Evolutionary conservation across 768 basidiomycete genomes (phyloP).

Genomic region (Pleurotus salmoneostramineus): DNA sequence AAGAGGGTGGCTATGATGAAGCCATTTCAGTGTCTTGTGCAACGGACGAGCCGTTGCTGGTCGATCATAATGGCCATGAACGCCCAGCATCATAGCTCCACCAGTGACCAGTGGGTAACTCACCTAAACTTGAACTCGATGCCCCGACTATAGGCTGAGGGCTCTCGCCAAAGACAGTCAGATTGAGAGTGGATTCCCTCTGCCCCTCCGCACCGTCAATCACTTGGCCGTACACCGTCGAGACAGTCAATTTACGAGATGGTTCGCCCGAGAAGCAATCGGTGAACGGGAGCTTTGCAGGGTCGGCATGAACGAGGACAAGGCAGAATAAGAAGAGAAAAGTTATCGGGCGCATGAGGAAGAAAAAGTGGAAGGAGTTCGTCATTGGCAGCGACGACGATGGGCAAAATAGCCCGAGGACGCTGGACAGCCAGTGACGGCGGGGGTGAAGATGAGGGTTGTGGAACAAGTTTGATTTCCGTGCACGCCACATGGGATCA

Average conservation of each 20-base stretch:
- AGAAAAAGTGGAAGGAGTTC: constrained; percentile 14
- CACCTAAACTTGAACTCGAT: constrained; percentile 66
- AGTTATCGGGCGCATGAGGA: constrained; percentile 12
- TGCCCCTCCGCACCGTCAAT: constrained; percentile 32
- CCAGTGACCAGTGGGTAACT: constrained; percentile 21
- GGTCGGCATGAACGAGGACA: constrained; percentile 39
- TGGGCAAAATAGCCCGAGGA: neutral
- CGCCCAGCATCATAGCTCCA: neutral
- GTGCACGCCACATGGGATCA: neutral
- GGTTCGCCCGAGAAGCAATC: constrained; percentile 64
- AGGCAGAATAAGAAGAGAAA: constrained; percentile 22
- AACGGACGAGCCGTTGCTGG: neutral
- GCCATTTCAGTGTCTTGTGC: constrained; percentile 9
- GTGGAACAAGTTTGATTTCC: neutral
- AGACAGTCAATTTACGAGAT: constrained; percentile 58
- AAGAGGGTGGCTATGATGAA: constrained; percentile 73
- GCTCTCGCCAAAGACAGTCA: constrained; percentile 68
- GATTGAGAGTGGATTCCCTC: constrained; percentile 50
- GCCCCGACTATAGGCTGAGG: constrained; percentile 57
- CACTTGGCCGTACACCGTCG: constrained; percentile 72
- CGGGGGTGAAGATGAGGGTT: neutral
- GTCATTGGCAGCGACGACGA: constrained; percentile 22
- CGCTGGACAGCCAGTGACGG: neutral
- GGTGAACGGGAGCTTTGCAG: constrained; percentile 56
- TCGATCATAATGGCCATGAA: neutral